These are phyloP conservation scores for Pseudogymnoascus sp. DNA, from an alignment of 2,329 filamentous ascomycete genomes.

Conservation along the genomic window DNA sequence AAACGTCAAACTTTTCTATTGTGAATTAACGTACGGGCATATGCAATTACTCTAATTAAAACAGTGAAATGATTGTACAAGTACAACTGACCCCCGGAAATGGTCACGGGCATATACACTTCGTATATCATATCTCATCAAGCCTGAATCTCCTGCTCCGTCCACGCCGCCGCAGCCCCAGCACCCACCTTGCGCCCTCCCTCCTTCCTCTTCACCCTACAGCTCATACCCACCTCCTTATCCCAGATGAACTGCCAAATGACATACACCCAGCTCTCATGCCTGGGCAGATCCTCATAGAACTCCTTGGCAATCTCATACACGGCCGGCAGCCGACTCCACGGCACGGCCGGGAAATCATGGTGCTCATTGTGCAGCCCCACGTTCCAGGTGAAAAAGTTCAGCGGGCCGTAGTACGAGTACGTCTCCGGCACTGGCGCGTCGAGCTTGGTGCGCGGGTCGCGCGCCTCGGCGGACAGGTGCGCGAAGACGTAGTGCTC, in stretches of 20 bases:
- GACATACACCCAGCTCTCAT: slow-evolving; percentile 85
- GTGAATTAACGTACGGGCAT: not conserved
- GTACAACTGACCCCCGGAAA: not conserved
- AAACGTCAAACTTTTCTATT: not conserved
- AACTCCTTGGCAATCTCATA: slow-evolving; percentile 81
- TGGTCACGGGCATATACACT: not conserved
- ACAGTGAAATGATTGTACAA: not conserved
- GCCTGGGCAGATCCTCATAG: slow-evolving; percentile 77
- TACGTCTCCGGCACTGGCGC: slow-evolving; percentile 79
- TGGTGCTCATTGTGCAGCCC: slow-evolving; percentile 98
- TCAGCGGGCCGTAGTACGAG: slow-evolving; percentile 90
- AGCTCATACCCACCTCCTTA: slow-evolving; percentile 79
- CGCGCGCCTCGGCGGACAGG: slow-evolving; percentile 36
- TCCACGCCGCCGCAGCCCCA: slow-evolving; percentile 48
- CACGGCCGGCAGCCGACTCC: slow-evolving; percentile 74
- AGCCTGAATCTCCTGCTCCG: slow-evolving; percentile 59
- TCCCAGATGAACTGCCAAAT: slow-evolving; percentile 96
- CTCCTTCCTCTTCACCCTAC: slow-evolving; percentile 83
- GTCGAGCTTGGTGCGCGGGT: slow-evolving; percentile 44
- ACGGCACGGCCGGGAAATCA: slow-evolving; percentile 94
- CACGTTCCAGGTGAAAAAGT: slow-evolving; percentile 92
- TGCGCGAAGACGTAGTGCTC: slow-evolving; percentile 83
- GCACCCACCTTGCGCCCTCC: slow-evolving; percentile 54
- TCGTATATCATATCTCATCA: slow-evolving; percentile 28
- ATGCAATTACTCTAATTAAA: not conserved